Conservation (phyloP, 2,329 filamentous ascomycete species). For the Penicillium paneum region DNA sequence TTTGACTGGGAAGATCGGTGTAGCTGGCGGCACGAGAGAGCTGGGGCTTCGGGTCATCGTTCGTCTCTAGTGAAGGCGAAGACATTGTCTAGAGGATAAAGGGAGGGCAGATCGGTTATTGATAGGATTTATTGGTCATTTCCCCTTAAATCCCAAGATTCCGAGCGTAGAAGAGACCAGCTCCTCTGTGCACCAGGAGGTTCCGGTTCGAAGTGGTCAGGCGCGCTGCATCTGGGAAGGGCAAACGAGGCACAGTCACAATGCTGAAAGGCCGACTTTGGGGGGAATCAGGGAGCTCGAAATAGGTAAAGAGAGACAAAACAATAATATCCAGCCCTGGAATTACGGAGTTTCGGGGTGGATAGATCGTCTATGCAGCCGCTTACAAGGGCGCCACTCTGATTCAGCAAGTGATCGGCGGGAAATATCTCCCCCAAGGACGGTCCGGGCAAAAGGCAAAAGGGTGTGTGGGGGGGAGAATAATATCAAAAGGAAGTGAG, state of each 20-base stretch:
- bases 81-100: conserved; percentile 32
- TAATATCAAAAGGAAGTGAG: conserved; percentile 6
- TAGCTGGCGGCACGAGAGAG: conserved; percentile 58
- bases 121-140: conserved; percentile 29
- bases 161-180: conserved; percentile 39
- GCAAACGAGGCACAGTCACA: conserved; percentile 9
- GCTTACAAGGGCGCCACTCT: conserved; percentile 16
- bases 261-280: not conserved
- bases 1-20: conserved; percentile 50
- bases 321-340: conserved; percentile 8
- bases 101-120: conserved; percentile 18
- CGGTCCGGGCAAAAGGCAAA: not conserved
- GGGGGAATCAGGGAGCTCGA: not conserved
- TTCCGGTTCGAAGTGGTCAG: conserved; percentile 20
- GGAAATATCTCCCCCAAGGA: conserved; percentile 4
- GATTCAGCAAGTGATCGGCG: conserved; percentile 22
- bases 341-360: not conserved
- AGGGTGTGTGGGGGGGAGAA: not conserved
- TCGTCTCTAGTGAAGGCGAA: conserved; percentile 25
- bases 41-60: conserved; percentile 26
- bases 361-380: conserved; percentile 17
- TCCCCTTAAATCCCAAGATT: conserved; percentile 25
- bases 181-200: conserved; percentile 37
- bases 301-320: conserved; percentile 4
- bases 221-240: conserved; percentile 20